Percentiles rank a stretch among this genome's conserved stretches.
Conservation (phyloP, 352 stramenopile genomes). For the Halophytophthora polymorphica region DNA sequence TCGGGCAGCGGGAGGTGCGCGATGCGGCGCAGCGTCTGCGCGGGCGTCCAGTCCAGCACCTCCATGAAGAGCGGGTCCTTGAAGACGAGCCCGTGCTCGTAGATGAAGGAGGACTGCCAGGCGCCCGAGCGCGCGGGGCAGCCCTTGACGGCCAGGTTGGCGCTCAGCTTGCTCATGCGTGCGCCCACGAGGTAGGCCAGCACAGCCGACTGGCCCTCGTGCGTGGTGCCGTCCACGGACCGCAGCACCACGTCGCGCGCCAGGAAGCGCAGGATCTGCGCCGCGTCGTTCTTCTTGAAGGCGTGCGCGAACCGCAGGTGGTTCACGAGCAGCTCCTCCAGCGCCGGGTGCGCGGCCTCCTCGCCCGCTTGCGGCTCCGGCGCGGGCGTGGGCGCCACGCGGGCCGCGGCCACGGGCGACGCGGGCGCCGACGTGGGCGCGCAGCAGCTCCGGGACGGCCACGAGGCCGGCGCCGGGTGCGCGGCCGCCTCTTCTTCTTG, state of each 20-base stretch:
- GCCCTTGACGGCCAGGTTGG: conserved; percentile 63
- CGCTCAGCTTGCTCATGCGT: conserved; percentile 69
- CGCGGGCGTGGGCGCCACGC: too few relatives aligned
- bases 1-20: conserved; percentile 41
- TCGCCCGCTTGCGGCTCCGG: neutral
- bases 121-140: conserved; percentile 38
- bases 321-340: conserved; percentile 52
- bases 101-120: conserved; percentile 70
- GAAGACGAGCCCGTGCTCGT: conserved; percentile 73
- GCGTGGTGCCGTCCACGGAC: conserved; percentile 39
- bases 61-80: conserved; percentile 65
- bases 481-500: too few relatives aligned
- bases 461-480: too few relatives aligned
- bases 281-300: conserved; percentile 74
- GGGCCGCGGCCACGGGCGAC: too few relatives aligned
- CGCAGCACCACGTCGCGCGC: conserved; percentile 51
- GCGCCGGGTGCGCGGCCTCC: conserved; percentile 11
- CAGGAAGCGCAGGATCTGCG: conserved; percentile 63
- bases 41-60: conserved; percentile 56
- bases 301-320: conserved; percentile 63
- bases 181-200: conserved; percentile 66
- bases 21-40: conserved; percentile 35
- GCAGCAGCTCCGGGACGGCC: too few relatives aligned
- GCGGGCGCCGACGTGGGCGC: too few relatives aligned
- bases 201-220: conserved; percentile 59